A percentile compares a stretch with the other conserved stretches of the same genome.
Evolutionary conservation across 495 filamentous ascomycete genomes (phyloP).

Genomic region (Penicillium robsamsonii): DNA sequence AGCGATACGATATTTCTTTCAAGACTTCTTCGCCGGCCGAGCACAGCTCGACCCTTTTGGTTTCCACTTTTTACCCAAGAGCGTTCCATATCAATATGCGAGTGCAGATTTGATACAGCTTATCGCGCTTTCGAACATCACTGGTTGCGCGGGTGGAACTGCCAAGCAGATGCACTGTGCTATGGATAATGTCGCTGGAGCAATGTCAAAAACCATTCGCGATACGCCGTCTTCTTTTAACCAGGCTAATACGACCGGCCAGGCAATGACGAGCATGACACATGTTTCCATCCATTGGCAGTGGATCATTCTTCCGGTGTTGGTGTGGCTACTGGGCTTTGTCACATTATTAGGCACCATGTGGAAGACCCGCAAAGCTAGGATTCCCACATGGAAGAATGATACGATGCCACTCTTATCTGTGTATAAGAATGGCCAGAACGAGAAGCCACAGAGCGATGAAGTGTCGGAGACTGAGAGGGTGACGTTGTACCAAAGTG

Average conservation of each 20-base stretch:
- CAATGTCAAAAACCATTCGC: slow-evolving; percentile 19
- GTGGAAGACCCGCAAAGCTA: slow-evolving; percentile 12
- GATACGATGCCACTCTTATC: slow-evolving; percentile 6
- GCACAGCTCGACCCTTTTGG: background rate
- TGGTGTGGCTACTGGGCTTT: slow-evolving; percentile 19
- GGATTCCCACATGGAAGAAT: slow-evolving; percentile 6
- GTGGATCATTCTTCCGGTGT: slow-evolving; percentile 15
- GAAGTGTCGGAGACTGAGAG: background rate
- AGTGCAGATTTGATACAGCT: background rate
- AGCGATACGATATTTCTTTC: background rate
- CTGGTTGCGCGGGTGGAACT: background rate
- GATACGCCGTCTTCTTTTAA: slow-evolving; percentile 5
- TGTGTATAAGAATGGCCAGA: background rate
- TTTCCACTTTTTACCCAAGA: background rate
- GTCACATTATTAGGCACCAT: slow-evolving; percentile 9
- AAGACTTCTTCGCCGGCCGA: background rate
- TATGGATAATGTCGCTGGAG: slow-evolving; percentile 17
- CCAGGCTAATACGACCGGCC: background rate
- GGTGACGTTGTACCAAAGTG: background rate
- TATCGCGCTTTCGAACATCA: background rate
- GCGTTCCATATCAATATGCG: background rate
- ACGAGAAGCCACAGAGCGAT: background rate
- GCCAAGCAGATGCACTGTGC: slow-evolving; percentile 18
- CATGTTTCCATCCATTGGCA: slow-evolving; percentile 18
- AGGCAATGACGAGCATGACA: background rate